Base-by-base conservation (phyloP, 106 monocot species). In the Gastrodia elata region DNA sequence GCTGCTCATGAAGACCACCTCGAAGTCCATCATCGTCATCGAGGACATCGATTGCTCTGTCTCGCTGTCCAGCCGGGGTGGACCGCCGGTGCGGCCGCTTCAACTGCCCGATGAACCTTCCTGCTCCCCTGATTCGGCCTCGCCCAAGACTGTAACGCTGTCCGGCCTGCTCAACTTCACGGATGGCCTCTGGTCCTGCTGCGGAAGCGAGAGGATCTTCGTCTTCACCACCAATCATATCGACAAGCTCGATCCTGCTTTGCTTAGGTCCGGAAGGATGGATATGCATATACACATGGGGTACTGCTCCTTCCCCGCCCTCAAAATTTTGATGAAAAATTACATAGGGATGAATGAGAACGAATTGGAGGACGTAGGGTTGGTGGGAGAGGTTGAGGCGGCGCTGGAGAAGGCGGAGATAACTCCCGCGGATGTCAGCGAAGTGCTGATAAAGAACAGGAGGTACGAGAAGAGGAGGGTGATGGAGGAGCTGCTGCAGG, bases 31-130 rank as follows among this genome's bases (percentile, higher is more conserved):
- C 71, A 94, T 94, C 16, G 94, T 94, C 27, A 94, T 94, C 40
- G 94, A 94, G 48, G 94, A 94, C 75, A 94, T 94, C 35, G 94
- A 94, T 65, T 94, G 94, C 82, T 91, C 94, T 1, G 38, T 91
- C 30, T 76, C 80, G 8, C 82, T 94, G 40, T 75, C 76, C 4
- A 81, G 82, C 70, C 77, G 43, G 52, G 15, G 20, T 15, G 10
- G 67, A 2, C 34, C 37, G 44, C 24, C 69, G 16, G 36, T 34
- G 2, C 11, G 38, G 49, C 15, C 34, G 26, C 16, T 24, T 69
- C 36, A 38, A 15, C 8, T 8, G 64, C n/a, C 14, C 8, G 68
- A 30, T 9, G 77, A 65, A 0, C 32, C 39, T 67, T 73, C 72
- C 67, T 2, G 30, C 38, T 3, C 67, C 15, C 7, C 34, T 7